phyloP scores from a whole-genome alignment of 176 grass and related monocot species.

The Rhipidocladum racemiflorum region DNA sequence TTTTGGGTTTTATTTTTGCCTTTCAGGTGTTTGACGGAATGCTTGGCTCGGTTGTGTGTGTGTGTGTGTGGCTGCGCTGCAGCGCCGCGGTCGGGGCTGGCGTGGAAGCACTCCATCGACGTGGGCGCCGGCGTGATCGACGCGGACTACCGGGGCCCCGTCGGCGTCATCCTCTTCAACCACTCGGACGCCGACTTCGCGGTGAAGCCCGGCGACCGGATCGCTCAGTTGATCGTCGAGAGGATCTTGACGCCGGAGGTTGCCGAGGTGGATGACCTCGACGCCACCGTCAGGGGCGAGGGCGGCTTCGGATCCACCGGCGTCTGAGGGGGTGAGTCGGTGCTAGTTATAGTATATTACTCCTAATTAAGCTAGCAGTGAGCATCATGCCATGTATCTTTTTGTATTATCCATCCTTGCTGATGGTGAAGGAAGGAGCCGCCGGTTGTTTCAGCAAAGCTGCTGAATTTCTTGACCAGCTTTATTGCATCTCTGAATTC shows the following conservation, averaged over 20 bases:
- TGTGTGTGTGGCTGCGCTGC: neutral
- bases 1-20: neutral
- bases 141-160: slow-evolving; percentile 54
- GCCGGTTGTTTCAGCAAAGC: no score
- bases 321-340: neutral
- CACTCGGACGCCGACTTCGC: slow-evolving; percentile 48
- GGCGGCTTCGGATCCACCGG: slow-evolving; percentile 37
- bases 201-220: slow-evolving; percentile 42
- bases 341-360: neutral
- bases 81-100: slow-evolving; percentile 75
- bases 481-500: no score
- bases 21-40: slow-evolving; percentile 35
- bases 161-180: slow-evolving; percentile 66
- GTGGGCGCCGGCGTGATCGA: slow-evolving; percentile 84
- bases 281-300: slow-evolving; percentile 35
- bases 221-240: slow-evolving; percentile 54
- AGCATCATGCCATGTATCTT: neutral
- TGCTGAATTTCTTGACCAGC: no score
- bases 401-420: neutral
- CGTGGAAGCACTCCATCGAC: slow-evolving; percentile 83
- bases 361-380: neutral
- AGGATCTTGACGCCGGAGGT: slow-evolving; percentile 50
- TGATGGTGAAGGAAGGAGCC: no score
- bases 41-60: neutral
- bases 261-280: slow-evolving; percentile 49